Evolutionary conservation across 352 stramenopile species (phyloP).

Genomic region (Pythium volutum): DNA sequence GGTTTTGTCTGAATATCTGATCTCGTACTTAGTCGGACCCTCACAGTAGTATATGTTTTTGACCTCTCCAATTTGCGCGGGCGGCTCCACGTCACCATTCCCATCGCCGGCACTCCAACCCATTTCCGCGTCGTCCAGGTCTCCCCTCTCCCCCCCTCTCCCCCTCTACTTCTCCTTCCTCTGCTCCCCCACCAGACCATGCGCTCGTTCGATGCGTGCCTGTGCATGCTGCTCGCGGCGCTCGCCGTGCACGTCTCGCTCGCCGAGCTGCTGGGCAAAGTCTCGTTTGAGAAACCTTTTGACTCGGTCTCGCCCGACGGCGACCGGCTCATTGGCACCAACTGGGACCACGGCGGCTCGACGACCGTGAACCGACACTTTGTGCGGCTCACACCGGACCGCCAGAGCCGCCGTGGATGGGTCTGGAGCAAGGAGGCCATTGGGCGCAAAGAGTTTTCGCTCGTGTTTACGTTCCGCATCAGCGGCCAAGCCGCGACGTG

Average conservation of each 20-base stretch:
- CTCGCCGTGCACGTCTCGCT: slow-evolving; percentile 21
- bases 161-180: too few relatives aligned
- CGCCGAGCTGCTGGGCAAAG: slow-evolving; percentile 39
- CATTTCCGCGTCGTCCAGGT: neutral
- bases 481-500: slow-evolving; percentile 68
- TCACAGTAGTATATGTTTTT: neutral
- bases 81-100: slow-evolving; percentile 23
- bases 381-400: slow-evolving; percentile 73
- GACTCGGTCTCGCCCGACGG: slow-evolving; percentile 64
- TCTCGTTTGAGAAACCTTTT: slow-evolving; percentile 83
- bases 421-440: slow-evolving; percentile 75
- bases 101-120: neutral
- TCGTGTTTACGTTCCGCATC: slow-evolving; percentile 83
- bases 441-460: slow-evolving; percentile 57
- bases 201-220: slow-evolving; percentile 9
- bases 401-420: slow-evolving; percentile 70
- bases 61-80: neutral
- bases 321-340: slow-evolving; percentile 46
- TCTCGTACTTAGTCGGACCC: neutral
- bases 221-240: slow-evolving; percentile 15
- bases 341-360: slow-evolving; percentile 60
- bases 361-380: slow-evolving; percentile 80
- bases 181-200: slow-evolving; percentile 1
- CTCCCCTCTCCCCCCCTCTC: neutral
- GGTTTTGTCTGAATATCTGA: neutral